Base-by-base conservation (phyloP, 2,329 filamentous ascomycete species). In the Pleoardoris graminearum region DNA sequence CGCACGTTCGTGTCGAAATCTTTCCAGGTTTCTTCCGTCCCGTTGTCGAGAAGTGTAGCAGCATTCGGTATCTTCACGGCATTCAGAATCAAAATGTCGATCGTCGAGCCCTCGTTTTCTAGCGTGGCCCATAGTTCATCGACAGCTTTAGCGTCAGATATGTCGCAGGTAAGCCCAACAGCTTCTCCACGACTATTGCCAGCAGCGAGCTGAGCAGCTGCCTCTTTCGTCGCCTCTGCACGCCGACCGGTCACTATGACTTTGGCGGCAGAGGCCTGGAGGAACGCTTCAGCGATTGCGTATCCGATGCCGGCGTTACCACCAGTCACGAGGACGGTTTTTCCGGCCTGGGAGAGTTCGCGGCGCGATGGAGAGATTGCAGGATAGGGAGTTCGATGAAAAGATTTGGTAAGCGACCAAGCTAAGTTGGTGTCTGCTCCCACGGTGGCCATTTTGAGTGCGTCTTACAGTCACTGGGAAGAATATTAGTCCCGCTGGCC, bases 261-360 rank as follows among this genome's bases (percentile, higher is more conserved):
- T 29, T 53, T 50, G 29, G n/a, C n/a, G 19, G 48, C 38, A 29
- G 30, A 36, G 17, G 48, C 48, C 19, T 39, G 23, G 14, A 41
- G 12, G 48, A 50, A 50, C 2, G 37, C 38, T 12, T 33, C 25
- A 7, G 48, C 36, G 16, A 50, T 50, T 1, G 38, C 36, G 21
- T 35, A 42, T 1, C 38, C 48, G 21, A 50, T 50, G 3, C 48
- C 48, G 16, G 48, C 16, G 11, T 36, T 41, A 8, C 48, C 48
- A 23, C 76, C 77, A 7, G 77, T 79, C 7, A 58, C 44, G 14
- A 58, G 21, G 21, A 57, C 45, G 17, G 48, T 53, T 33, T 54
- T 53, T 16, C 57, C 51, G 6, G 38, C 32, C 12, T 46, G 39
- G 10, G 57, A 51, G 0, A 71, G 54, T n/a, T 42, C 35, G 4